These are phyloP conservation scores for Trichoderma erinaceum DNA, from an alignment of 495 filamentous ascomycete genomes.

Conservation along the genomic window DNA sequence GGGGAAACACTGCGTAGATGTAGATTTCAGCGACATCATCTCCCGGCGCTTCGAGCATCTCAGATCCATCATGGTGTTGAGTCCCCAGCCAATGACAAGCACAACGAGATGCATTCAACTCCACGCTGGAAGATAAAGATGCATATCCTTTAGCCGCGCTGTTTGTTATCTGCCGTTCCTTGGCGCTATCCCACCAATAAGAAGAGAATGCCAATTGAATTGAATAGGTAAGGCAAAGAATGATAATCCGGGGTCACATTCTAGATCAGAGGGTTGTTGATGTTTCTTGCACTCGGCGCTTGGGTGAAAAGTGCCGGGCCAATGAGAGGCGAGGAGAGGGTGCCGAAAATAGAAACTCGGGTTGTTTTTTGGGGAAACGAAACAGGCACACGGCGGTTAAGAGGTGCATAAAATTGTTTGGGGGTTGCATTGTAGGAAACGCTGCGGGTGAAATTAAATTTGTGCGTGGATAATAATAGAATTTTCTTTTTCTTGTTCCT, in stretches of 20 bases:
- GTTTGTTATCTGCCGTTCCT: background rate
- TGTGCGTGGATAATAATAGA: too few species aligned
- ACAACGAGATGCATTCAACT: too few species aligned
- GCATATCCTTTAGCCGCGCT: background rate
- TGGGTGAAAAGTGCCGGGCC: slow-evolving; percentile 3
- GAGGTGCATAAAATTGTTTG: background rate
- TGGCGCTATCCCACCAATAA: background rate
- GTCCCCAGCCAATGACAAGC: background rate
- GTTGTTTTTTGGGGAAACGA: background rate
- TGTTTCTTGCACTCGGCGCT: background rate
- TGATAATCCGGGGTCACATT: background rate
- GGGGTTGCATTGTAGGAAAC: background rate
- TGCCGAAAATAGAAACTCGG: background rate
- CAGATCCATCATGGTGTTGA: background rate
- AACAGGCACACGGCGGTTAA: background rate
- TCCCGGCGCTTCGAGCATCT: background rate
- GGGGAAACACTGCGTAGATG: slow-evolving; percentile 1
- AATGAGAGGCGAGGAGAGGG: background rate
- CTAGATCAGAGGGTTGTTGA: background rate
- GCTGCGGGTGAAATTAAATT: too few species aligned
- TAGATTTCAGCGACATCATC: background rate
- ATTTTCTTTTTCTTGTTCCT: background rate
- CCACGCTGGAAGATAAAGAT: background rate
- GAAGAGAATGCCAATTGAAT: too few species aligned
- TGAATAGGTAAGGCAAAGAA: background rate